These are phyloP conservation scores for Aspergillus sclerotialis DNA, from an alignment of 2,329 filamentous ascomycete genomes.

Conservation along the genomic window DNA sequence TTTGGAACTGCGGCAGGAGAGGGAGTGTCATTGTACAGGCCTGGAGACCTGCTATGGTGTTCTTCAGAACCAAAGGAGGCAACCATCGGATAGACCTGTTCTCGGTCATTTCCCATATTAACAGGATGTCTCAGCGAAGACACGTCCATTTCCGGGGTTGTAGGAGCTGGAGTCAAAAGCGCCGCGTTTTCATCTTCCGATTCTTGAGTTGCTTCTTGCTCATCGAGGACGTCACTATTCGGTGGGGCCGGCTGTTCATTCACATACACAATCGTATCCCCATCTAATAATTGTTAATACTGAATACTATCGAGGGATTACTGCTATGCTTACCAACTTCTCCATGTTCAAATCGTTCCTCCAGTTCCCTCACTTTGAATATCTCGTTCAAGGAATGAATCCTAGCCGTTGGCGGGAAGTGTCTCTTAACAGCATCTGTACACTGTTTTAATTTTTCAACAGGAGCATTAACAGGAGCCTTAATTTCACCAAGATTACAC, in stretches of 20 bases:
- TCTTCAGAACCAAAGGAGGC: constrained; percentile 23
- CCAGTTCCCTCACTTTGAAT: constrained; percentile 32
- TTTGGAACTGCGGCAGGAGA: constrained; percentile 21
- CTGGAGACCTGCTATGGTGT: constrained; percentile 6
- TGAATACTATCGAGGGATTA: not conserved
- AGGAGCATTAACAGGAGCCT: constrained; percentile 32
- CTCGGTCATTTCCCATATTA: constrained; percentile 10
- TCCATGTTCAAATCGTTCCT: constrained; percentile 34
- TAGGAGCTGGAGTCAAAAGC: not conserved
- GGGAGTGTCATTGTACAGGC: constrained; percentile 12
- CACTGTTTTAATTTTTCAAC: constrained; percentile 34
- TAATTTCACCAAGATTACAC: constrained; percentile 27
- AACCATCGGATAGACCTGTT: constrained; percentile 21
- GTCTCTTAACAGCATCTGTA: constrained; percentile 32
- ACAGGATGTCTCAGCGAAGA: constrained; percentile 15
- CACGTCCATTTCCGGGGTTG: too few species aligned
- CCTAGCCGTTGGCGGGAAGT: constrained; percentile 27
- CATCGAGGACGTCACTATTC: too few species aligned
- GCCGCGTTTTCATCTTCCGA: constrained; percentile 20
- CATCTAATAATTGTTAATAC: constrained; percentile 17
- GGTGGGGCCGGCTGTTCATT: too few species aligned
- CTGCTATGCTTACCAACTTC: constrained; percentile 30
- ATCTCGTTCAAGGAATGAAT: constrained; percentile 35
- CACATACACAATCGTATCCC: constrained; percentile 30
- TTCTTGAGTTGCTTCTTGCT: constrained; percentile 11